Conservation (phyloP, 345 rosid species). For the Tarenaya hassleriana region DNA sequence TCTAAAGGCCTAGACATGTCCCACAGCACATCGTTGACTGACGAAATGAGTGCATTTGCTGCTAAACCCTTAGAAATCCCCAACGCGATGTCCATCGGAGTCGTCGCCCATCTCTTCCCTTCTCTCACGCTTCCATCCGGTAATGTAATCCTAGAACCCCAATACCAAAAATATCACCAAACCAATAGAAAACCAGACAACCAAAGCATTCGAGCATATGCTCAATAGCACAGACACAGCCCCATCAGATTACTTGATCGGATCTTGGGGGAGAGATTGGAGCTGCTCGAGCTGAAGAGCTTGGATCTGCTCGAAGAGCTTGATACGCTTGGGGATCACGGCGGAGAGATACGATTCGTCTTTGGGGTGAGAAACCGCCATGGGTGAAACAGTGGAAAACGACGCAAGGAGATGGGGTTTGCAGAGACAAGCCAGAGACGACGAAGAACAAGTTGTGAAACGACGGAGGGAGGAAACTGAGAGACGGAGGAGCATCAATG, state of each 20-base stretch:
- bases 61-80: slow-evolving; percentile 69
- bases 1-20: slow-evolving; percentile 86
- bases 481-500: slow-evolving; percentile 33
- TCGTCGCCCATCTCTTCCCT: slow-evolving; percentile 75
- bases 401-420: slow-evolving; percentile 17
- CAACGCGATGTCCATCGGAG: slow-evolving; percentile 69
- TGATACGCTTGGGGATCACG: slow-evolving; percentile 61
- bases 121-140: slow-evolving; percentile 73
- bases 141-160: slow-evolving; percentile 48
- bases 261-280: slow-evolving; percentile 56
- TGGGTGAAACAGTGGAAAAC: slow-evolving; percentile 30
- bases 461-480: slow-evolving; percentile 35
- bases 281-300: slow-evolving; percentile 49
- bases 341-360: slow-evolving; percentile 54
- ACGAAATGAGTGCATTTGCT: slow-evolving; percentile 59
- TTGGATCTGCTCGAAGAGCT: slow-evolving; percentile 59
- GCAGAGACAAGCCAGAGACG: slow-evolving; percentile 12
- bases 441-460: slow-evolving; percentile 3
- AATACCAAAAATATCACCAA: neutral
- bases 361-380: slow-evolving; percentile 45
- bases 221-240: neutral
- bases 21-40: slow-evolving; percentile 79
- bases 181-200: neutral
- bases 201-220: neutral
- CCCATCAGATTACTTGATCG: slow-evolving; percentile 48